phyloP scores from a whole-genome alignment of 768 basidiomycete species.

The Boletus edulis region DNA sequence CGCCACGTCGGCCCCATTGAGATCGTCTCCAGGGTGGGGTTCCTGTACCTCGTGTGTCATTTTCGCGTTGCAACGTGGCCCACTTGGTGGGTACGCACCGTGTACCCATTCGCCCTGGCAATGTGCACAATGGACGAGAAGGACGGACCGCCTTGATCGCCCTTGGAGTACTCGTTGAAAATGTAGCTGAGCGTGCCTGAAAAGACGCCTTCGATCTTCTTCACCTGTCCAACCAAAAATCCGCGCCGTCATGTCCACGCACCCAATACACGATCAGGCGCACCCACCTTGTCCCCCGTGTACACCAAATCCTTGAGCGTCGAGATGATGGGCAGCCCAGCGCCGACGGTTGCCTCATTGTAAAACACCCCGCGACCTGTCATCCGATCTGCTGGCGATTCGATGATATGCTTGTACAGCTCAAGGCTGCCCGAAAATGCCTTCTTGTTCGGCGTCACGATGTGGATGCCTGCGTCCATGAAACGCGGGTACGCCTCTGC shows the following conservation, averaged over 20 bases:
- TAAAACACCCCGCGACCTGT: constrained; percentile 56
- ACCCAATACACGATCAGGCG: not conserved
- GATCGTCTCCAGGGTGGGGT: constrained; percentile 95
- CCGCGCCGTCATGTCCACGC: not conserved
- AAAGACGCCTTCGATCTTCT: constrained; percentile 96
- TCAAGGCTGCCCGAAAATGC: constrained; percentile 73
- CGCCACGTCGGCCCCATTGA: constrained; percentile 95
- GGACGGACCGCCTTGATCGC: constrained; percentile 59
- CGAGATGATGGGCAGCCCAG: constrained; percentile 88
- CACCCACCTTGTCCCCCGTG: constrained; percentile 84
- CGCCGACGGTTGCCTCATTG: constrained; percentile 93
- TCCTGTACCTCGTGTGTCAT: constrained; percentile 56
- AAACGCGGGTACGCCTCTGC: constrained; percentile 81
- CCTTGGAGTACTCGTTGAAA: constrained; percentile 92
- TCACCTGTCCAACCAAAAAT: constrained; percentile 44
- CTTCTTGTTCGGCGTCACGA: constrained; percentile 98
- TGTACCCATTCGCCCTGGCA: constrained; percentile 93
- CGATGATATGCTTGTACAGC: constrained; percentile 70
- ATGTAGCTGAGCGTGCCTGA: constrained; percentile 98
- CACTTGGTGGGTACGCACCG: constrained; percentile 45
- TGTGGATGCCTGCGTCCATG: constrained; percentile 72
- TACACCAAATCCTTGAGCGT: constrained; percentile 89
- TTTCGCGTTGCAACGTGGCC: not conserved
- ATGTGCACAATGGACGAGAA: constrained; percentile 89
- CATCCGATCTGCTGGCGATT: constrained; percentile 27